phyloP scores from a whole-genome alignment of 2,329 filamentous ascomycete species.

The Botrytis fragariae region DNA sequence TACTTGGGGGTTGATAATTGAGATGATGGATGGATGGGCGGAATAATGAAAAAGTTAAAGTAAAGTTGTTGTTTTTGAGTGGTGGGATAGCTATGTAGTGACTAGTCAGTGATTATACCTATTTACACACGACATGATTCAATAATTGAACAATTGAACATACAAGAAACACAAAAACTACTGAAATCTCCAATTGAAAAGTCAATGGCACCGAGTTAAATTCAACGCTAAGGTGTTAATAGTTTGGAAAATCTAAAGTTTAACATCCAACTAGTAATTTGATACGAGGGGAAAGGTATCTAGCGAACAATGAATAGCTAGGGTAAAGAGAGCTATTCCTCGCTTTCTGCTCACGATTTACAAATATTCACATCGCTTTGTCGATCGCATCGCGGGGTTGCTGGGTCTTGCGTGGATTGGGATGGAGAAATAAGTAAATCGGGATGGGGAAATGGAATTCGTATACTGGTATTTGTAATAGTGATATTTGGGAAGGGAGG shows the following conservation, averaged over 20 bases:
- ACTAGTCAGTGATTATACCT: not conserved
- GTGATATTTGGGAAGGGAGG: not conserved
- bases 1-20: not conserved
- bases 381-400: not conserved
- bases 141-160: not conserved
- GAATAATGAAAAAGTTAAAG: not conserved
- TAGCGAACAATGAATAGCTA: not conserved
- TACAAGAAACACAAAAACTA: not conserved
- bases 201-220: not conserved
- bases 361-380: not conserved
- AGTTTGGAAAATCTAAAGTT: not conserved
- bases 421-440: no score
- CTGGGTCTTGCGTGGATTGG: not conserved
- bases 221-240: not conserved
- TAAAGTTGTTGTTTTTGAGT: not conserved
- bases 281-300: not conserved
- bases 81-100: not conserved
- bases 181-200: not conserved
- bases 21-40: not conserved
- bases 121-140: not conserved
- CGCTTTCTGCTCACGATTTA: not conserved
- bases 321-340: not conserved
- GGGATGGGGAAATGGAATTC: not conserved
- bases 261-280: not conserved
- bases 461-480: not conserved